A percentile compares a stretch with the other conserved stretches of the same genome.
Evolutionary conservation across 371 early-diverging fungal species (phyloP).

Genomic region (Mortierella sp.): DNA sequence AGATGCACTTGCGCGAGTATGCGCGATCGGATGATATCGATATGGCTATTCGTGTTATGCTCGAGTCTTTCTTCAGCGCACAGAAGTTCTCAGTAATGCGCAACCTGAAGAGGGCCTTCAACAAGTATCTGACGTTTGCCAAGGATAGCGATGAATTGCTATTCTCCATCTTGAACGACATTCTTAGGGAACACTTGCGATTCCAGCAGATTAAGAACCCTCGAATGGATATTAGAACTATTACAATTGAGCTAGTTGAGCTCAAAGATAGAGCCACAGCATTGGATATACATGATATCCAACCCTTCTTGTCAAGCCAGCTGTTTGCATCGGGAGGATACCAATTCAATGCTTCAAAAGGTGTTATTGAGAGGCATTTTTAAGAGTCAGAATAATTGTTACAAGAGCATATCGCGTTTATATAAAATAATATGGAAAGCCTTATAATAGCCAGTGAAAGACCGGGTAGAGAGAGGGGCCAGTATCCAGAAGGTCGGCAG

Average conservation of each 20-base stretch:
- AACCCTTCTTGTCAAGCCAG: conserved; percentile 68
- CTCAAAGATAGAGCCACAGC: conserved; percentile 71
- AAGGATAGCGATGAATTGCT: conserved; percentile 88
- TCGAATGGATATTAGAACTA: conserved; percentile 65
- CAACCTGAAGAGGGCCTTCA: conserved; percentile 81
- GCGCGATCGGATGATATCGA: conserved; percentile 97
- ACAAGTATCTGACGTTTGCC: conserved; percentile 83
- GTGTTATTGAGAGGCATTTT: conserved; percentile 60
- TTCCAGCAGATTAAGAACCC: conserved; percentile 74
- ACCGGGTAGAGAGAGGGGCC: too few relatives aligned
- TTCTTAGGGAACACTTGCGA: conserved; percentile 82
- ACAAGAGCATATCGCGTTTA: too few relatives aligned
- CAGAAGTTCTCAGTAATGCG: conserved; percentile 97
- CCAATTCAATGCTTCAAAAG: conserved; percentile 53
- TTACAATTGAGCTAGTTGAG: conserved; percentile 73
- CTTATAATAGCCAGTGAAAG: too few relatives aligned
- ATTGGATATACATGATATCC: conserved; percentile 74
- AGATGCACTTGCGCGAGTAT: conserved; percentile 96
- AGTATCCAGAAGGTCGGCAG: too few relatives aligned
- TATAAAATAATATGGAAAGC: too few relatives aligned
- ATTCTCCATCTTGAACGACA: conserved; percentile 77
- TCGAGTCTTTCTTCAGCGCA: conserved; percentile 96
- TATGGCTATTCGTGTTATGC: conserved; percentile 93
- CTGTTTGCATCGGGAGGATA: conserved; percentile 61
- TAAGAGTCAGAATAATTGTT: conserved; percentile 5